Evolutionary conservation across 345 rosid species (phyloP).

Genomic region (Sisymbrium altissimum): DNA sequence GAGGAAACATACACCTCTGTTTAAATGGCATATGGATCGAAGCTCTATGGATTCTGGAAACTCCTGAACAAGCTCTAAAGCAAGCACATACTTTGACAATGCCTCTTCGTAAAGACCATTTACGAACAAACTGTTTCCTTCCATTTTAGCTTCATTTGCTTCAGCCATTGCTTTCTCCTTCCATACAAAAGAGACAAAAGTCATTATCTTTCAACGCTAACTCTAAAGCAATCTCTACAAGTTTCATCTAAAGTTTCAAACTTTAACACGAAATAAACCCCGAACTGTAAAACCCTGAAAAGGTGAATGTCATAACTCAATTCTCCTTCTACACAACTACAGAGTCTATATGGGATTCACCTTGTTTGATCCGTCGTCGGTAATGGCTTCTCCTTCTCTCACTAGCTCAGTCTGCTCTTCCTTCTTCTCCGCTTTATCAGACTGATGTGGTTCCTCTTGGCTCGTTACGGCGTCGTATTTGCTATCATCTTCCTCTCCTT

Average conservation of each 20-base stretch:
- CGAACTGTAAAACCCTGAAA: neutral
- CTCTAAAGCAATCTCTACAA: neutral
- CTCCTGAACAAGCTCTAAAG: conserved; percentile 50
- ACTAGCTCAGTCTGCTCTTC: conserved; percentile 6
- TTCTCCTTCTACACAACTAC: neutral
- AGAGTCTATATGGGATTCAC: conserved; percentile 7
- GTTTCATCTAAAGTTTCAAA: neutral
- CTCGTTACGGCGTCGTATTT: conserved; percentile 2
- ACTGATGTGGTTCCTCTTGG: conserved; percentile 12
- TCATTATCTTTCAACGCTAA: neutral
- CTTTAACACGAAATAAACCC: conserved; percentile 8
- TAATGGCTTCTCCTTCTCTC: conserved; percentile 14
- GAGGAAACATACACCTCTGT: conserved; percentile 71
- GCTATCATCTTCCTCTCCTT: conserved; percentile 17
- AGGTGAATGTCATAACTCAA: neutral
- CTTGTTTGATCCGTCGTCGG: conserved; percentile 42
- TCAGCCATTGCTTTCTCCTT: conserved; percentile 54
- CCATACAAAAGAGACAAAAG: neutral
- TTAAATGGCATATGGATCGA: conserved; percentile 75
- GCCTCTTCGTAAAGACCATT: conserved; percentile 78
- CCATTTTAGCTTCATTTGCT: conserved; percentile 73
- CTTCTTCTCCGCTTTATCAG: conserved; percentile 14
- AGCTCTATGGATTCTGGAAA: conserved; percentile 45
- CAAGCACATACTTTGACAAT: conserved; percentile 55
- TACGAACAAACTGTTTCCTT: conserved; percentile 75